phyloP scores from a whole-genome alignment of 441 rosid species.

The Euphorbia celastroides region DNA sequence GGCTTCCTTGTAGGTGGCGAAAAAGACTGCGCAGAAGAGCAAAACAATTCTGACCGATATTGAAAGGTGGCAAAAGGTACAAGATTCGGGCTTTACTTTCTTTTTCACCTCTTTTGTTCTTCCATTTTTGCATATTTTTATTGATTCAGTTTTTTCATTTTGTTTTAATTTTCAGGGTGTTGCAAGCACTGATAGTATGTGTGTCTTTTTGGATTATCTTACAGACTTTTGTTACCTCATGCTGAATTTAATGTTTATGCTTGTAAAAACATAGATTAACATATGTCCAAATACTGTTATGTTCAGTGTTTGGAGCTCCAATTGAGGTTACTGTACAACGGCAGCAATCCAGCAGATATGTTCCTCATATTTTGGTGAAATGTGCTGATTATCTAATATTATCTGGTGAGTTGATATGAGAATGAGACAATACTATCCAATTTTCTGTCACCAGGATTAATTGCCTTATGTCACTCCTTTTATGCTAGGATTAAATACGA shows the following conservation, averaged over 20 bases:
- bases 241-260: not conserved
- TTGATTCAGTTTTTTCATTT: constrained; percentile 19
- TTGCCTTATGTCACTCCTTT: not conserved
- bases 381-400: constrained; percentile 78
- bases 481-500: constrained; percentile 72
- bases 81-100: too few species aligned
- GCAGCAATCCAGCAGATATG: constrained; percentile 55
- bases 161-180: constrained; percentile 66
- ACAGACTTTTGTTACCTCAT: not conserved
- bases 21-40: constrained; percentile 82
- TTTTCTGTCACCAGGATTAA: constrained; percentile 5
- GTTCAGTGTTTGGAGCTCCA: constrained; percentile 81
- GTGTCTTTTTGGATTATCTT: constrained; percentile 9
- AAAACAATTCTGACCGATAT: constrained; percentile 79
- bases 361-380: constrained; percentile 63
- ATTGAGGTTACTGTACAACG: constrained; percentile 65
- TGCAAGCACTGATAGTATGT: constrained; percentile 87
- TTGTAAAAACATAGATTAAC: constrained; percentile 8
- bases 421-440: not conserved
- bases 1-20: constrained; percentile 62
- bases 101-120: constrained; percentile 1
- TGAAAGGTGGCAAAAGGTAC: constrained; percentile 97
- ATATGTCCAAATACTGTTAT: constrained; percentile 6
- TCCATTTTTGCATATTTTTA: constrained; percentile 12
- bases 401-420: constrained; percentile 45